Base-by-base conservation (phyloP, 140 eudicot species). In the Cichorium intybus region DNA sequence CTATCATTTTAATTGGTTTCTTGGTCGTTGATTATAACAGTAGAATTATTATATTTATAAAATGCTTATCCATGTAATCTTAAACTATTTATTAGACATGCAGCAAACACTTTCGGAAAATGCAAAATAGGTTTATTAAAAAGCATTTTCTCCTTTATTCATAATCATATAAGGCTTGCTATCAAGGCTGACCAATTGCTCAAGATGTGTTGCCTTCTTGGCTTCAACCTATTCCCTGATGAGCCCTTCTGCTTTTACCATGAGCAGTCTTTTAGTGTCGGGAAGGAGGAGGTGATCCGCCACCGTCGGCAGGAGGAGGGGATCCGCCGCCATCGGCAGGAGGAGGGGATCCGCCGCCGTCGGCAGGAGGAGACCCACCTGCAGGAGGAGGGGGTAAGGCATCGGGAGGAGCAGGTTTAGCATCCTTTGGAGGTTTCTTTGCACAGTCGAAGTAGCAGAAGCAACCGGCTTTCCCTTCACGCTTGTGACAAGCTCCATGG, bases 221-320 rank as follows among this genome's bases (percentile, higher is more conserved):
- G 14, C 20, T 14, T 39, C 6, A 18, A 49, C 47, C 21, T 49
- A n/a, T 12, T 17, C 28, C 48, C 26, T 58, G 33, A 23, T 60
- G 52, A 21, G 51, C 4, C 4, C 20, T 4, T 4, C 24, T 33
- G 24, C 9, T 5, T 17, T 14, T 4, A 31, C 56, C 28, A 3
- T 12, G 17, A 7, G 35, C 58, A 23, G 33, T 18, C 15, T 39
- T 39, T 39, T 39, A 33, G 22, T 4, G 24, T 24, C 4, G 54
- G 54, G 54, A 48, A 23, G 70, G 48, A 0, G 75, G 75, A 16
- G 75, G 75, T 0, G 68, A 46, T 12, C 60, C 48, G 0, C 67
- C 67, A 1, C 64, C 75, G 12, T 17, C 46, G 2, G 75, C 22
- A 16, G 73, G 73, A 10, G 74, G 74, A 0, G 74, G 66, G 4